Conservation (phyloP, 345 rosid species). For the Sonneratia caseolaris region DNA sequence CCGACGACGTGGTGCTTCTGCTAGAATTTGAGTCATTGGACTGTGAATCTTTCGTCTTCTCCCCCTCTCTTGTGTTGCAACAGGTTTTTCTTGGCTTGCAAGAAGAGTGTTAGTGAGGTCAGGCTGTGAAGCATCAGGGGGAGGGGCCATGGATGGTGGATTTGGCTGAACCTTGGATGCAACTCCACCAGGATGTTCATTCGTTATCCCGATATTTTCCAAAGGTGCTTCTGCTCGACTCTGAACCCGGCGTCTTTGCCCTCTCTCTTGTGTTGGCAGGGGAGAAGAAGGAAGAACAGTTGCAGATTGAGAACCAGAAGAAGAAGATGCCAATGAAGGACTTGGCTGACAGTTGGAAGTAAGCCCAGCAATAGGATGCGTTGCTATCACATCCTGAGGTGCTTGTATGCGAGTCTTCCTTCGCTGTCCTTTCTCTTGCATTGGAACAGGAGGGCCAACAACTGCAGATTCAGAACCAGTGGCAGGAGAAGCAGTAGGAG, state of each 20-base stretch:
- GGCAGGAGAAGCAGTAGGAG: conserved; percentile 12
- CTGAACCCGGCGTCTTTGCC: conserved; percentile 36
- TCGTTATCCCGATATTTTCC: background rate
- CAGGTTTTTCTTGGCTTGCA: conserved; percentile 24
- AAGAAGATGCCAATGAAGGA: conserved; percentile 7
- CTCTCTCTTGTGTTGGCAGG: conserved; percentile 17
- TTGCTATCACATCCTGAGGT: conserved; percentile 2
- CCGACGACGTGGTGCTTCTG: conserved; percentile 30
- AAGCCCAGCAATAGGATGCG: conserved; percentile 3
- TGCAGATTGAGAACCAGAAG: conserved; percentile 3
- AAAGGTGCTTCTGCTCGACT: conserved; percentile 25
- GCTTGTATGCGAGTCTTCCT: conserved; percentile 4
- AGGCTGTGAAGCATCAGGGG: conserved; percentile 2
- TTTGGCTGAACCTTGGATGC: background rate
- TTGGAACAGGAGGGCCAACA: conserved; percentile 1
- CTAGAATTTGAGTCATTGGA: conserved; percentile 18
- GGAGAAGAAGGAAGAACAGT: conserved; percentile 9
- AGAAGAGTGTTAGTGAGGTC: background rate
- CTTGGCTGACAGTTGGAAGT: conserved; percentile 8
- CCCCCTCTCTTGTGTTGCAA: conserved; percentile 22
- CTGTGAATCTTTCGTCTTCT: conserved; percentile 32
- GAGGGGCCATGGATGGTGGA: background rate
- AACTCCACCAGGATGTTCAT: background rate
- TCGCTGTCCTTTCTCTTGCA: conserved; percentile 3
- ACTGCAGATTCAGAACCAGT: conserved; percentile 19